A percentile compares a stretch with the other conserved stretches of the same genome.
These are phyloP conservation scores for Wallacemonas rigidus DNA, from an alignment of 208 protist genomes.

Conservation along the genomic window DNA sequence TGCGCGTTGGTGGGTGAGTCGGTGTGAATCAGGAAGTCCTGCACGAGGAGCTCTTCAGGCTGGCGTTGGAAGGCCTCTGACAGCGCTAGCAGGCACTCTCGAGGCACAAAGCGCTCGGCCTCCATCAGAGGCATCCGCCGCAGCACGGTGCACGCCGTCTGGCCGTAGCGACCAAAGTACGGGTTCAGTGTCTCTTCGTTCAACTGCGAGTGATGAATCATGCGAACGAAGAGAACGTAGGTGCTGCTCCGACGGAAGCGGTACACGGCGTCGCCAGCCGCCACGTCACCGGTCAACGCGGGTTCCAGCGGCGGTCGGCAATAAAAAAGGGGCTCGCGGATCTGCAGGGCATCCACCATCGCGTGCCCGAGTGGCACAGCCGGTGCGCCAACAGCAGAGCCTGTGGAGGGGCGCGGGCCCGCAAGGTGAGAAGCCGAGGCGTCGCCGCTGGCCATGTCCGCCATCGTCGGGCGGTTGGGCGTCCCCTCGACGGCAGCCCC, in stretches of 20 bases:
- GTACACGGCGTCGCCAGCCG: not conserved
- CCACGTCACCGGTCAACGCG: constrained; percentile 9
- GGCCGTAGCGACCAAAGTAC: constrained; percentile 90
- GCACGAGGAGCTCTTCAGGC: constrained; percentile 45
- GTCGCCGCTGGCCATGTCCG: not conserved
- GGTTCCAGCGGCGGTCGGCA: constrained; percentile 4
- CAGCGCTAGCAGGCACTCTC: constrained; percentile 15
- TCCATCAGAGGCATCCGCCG: constrained; percentile 39
- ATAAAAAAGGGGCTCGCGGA: constrained; percentile 5
- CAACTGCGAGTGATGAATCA: constrained; percentile 57
- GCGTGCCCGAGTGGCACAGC: not conserved
- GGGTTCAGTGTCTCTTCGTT: constrained; percentile 89
- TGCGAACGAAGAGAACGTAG: constrained; percentile 75
- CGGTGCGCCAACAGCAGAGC: not conserved
- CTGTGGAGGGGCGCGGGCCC: not conserved
- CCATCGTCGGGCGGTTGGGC: constrained; percentile 5
- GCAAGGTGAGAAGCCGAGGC: not conserved
- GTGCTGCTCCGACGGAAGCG: constrained; percentile 10
- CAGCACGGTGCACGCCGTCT: constrained; percentile 63
- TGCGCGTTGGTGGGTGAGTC: constrained; percentile 75
- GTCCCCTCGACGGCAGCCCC: not conserved
- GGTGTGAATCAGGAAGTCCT: constrained; percentile 87
- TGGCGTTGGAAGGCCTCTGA: constrained; percentile 5
- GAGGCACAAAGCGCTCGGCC: not conserved
- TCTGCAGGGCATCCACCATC: not conserved